Percentiles rank a stretch among this genome's conserved stretches.
These are phyloP conservation scores for Phytophthora megakarya DNA, from an alignment of 352 stramenopile species.

Conservation along the genomic window DNA sequence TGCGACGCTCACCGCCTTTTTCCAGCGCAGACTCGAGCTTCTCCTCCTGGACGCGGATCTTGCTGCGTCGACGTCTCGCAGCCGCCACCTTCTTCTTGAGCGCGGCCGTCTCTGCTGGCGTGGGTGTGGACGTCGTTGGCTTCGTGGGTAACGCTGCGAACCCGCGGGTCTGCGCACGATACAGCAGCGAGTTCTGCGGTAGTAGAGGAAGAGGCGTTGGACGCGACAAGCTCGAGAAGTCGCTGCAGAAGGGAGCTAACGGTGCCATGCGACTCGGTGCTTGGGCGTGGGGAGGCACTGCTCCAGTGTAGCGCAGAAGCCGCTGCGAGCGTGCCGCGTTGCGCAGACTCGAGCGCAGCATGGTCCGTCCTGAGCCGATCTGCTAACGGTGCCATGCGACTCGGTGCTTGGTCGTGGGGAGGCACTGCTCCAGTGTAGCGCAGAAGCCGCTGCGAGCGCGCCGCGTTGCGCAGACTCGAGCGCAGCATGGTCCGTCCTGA, in stretches of 20 bases:
- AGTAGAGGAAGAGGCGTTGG: constrained; percentile 17
- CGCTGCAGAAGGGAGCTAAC: constrained; percentile 5
- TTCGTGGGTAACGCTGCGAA: constrained; percentile 57
- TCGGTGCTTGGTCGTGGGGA: constrained; percentile 14
- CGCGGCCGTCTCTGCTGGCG: constrained; percentile 51
- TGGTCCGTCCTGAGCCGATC: constrained; percentile 24
- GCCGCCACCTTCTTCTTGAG: constrained; percentile 84
- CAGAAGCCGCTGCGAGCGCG: constrained; percentile 42
- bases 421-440: constrained; percentile 18
- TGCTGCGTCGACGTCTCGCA: constrained; percentile 67
- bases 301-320: constrained; percentile 29
- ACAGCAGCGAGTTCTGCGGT: constrained; percentile 28
- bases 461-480: constrained; percentile 45
- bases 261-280: constrained; percentile 10
- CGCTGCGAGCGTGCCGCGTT: constrained; percentile 43
- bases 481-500: constrained; percentile 42
- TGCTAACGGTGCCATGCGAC: constrained; percentile 11
- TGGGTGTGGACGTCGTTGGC: constrained; percentile 7
- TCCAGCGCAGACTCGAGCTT: constrained; percentile 79
- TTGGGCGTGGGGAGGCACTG: constrained; percentile 14
- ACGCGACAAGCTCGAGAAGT: constrained; percentile 26
- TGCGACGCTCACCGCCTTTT: constrained; percentile 75
- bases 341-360: constrained; percentile 54
- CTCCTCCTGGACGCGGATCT: constrained; percentile 83
- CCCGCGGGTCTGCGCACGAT: constrained; percentile 35